phyloP scores from a whole-genome alignment of 768 basidiomycete species.

The Candolleomyces aberdarensis region DNA sequence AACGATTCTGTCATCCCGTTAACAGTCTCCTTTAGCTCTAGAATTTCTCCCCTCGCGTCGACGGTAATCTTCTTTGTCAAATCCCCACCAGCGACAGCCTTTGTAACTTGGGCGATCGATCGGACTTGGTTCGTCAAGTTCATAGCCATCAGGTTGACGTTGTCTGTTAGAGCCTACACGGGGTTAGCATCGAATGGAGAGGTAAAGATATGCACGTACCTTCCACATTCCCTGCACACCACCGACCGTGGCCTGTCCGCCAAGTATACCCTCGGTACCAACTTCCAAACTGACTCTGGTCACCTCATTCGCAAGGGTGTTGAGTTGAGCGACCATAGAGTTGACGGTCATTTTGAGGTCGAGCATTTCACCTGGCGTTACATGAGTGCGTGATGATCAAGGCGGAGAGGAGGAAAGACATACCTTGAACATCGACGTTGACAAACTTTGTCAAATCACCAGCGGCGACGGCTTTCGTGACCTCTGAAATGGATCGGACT shows the following conservation, averaged over 20 bases:
- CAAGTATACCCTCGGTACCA: conserved; percentile 89
- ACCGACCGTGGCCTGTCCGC: conserved; percentile 89
- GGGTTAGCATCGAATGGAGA: neutral
- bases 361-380: conserved; percentile 62
- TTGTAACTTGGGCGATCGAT: conserved; percentile 84
- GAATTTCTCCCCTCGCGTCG: conserved; percentile 89
- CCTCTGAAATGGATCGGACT: conserved; percentile 89
- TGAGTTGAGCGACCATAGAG: conserved; percentile 29
- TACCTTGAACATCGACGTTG: conserved; percentile 86
- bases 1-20: conserved; percentile 89
- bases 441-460: conserved; percentile 85
- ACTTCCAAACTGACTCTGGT: conserved; percentile 91
- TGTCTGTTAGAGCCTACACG: conserved; percentile 60
- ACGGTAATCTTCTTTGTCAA: conserved; percentile 92
- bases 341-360: conserved; percentile 71
- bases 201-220: conserved; percentile 30
- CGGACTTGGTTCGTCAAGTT: conserved; percentile 91
- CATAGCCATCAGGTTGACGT: conserved; percentile 88
- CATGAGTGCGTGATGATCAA: neutral
- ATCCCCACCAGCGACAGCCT: conserved; percentile 92
- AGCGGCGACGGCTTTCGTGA: conserved; percentile 82
- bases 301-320: conserved; percentile 77
- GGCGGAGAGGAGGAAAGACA: neutral
- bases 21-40: conserved; percentile 87
- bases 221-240: conserved; percentile 96